Base-by-base conservation (phyloP, 768 basidiomycete genomes). In the Cystofilobasidium capitatum region DNA sequence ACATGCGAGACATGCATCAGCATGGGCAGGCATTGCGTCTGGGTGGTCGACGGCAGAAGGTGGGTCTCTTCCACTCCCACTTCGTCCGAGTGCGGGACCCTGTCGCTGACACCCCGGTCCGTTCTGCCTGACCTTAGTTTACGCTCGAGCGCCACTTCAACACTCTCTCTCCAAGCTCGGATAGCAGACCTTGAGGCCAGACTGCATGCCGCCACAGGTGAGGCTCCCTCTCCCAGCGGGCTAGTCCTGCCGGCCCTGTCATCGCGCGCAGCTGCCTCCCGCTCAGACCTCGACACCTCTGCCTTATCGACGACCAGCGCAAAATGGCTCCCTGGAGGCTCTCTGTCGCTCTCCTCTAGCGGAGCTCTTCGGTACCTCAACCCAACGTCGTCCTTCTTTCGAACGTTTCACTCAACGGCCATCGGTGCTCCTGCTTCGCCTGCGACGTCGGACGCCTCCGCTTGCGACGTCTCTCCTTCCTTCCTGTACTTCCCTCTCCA, bases 251-350 rank as follows among this genome's bases (percentile, higher is more conserved):
- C n/a, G n/a, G n/a, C n/a, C n/a, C n/a, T n/a, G n/a, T n/a, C n/a
- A n/a, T n/a, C n/a, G n/a, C 22, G 22, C 6, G 55, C 55, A 29
- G 55, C 24, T 5, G 4, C 7, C 8, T 17, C 29, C 55, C 8
- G 17, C 20, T 29, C 55, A 17, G 17, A 7, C 6, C 17, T 45
- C 44, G 14, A 45, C 44, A 57, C 20, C 24, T 17, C 26, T n/a
- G 20, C 55, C 55, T 10, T 24, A 45, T n/a, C 55, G 26, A 29
- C 26, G 35, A 20, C 22, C 55, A 24, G 55, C n/a, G n/a, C n/a
- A n/a, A n/a, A n/a, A 29, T 57, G 55, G 55, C 55, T 57, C 22
- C 55, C 55, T 6, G 55, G 55, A 6, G 55, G 55, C 6, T 57
- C 55, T 3, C 55, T 57, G 16, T 57, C 55, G 20, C 55, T 57